These are phyloP conservation scores for Piloderma croceum DNA, from an alignment of 768 basidiomycete genomes.

Conservation along the genomic window DNA sequence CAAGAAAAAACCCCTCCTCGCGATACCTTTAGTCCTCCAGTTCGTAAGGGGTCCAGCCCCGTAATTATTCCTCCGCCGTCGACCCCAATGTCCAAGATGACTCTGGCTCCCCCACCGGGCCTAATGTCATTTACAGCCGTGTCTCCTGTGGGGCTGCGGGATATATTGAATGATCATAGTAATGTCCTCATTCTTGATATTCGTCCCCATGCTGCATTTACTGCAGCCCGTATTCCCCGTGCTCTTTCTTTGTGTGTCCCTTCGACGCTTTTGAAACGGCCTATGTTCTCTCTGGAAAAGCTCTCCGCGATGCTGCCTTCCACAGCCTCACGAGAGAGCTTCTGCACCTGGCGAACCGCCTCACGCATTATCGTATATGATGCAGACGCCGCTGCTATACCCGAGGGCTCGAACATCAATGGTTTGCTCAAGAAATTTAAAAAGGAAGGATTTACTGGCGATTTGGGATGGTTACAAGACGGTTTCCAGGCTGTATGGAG, in stretches of 20 bases:
- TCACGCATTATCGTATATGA: conserved; percentile 79
- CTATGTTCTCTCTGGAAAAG: conserved; percentile 74
- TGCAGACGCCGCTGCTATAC: conserved; percentile 59
- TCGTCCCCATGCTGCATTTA: conserved; percentile 72
- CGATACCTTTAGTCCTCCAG: too few species aligned
- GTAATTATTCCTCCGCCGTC: conserved; percentile 16
- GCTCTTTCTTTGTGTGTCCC: conserved; percentile 88
- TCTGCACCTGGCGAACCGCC: conserved; percentile 53
- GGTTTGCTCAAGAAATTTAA: conserved; percentile 75
- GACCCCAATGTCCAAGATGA: conserved; percentile 19
- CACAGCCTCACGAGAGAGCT: conserved; percentile 47
- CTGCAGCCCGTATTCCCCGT: conserved; percentile 54
- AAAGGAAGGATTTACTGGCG: conserved; percentile 46
- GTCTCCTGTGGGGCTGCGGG: conserved; percentile 24
- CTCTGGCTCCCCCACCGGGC: conserved; percentile 6
- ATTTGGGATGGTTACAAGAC: conserved; percentile 75
- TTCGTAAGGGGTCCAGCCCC: too few species aligned
- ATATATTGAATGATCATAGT: conserved; percentile 28
- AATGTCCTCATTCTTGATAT: conserved; percentile 77
- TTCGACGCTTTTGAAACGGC: conserved; percentile 89
- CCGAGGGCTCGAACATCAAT: conserved; percentile 61
- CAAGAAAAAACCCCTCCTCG: conserved; percentile 17
- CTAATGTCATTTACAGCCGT: conserved; percentile 18
- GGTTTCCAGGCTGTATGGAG: conserved; percentile 72
- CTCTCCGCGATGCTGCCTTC: conserved; percentile 79